phyloP scores from a whole-genome alignment of 495 filamentous ascomycete species.

The Pseudotulostoma volvatum region DNA sequence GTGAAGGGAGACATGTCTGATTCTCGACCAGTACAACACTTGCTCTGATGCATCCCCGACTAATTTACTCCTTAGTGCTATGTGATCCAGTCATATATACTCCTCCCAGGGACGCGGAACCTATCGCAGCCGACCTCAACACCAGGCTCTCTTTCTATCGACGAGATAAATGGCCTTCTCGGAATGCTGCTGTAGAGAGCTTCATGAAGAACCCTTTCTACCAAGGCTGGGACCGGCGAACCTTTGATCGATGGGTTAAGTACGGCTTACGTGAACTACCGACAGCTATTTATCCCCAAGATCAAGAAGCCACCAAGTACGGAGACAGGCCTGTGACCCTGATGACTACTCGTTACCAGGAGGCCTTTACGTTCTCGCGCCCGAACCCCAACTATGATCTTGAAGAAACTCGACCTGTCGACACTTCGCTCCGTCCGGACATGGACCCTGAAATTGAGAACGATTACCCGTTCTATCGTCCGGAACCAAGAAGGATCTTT shows the following conservation, averaged over 20 bases:
- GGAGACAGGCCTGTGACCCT: conserved; percentile 35
- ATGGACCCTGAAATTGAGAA: conserved; percentile 21
- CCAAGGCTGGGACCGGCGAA: conserved; percentile 55
- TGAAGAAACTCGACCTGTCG: conserved; percentile 18
- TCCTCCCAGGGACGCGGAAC: conserved; percentile 20
- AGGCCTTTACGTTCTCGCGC: conserved; percentile 44
- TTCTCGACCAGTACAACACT: conserved; percentile 26
- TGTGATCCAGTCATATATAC: conserved; percentile 66
- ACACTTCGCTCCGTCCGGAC: conserved; percentile 32
- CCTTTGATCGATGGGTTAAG: conserved; percentile 45
- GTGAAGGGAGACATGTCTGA: background rate
- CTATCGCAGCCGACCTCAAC: conserved; percentile 11
- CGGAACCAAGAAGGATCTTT: conserved; percentile 50
- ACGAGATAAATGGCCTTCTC: conserved; percentile 55
- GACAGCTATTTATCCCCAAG: conserved; percentile 36
- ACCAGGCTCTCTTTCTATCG: conserved; percentile 43
- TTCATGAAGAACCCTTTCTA: conserved; percentile 53
- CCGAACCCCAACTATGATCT: conserved; percentile 32
- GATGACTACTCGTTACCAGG: conserved; percentile 43
- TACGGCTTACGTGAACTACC: conserved; percentile 51
- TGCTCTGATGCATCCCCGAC: conserved; percentile 63
- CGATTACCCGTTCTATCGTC: conserved; percentile 52
- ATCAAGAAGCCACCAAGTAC: conserved; percentile 14
- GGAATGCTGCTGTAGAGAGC: conserved; percentile 39
- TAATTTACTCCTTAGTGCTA: conserved; percentile 59